A percentile compares a stretch with the other conserved stretches of the same genome.
phyloP scores from a whole-genome alignment of 2,329 filamentous ascomycete genomes.

The Dothistroma pini region DNA sequence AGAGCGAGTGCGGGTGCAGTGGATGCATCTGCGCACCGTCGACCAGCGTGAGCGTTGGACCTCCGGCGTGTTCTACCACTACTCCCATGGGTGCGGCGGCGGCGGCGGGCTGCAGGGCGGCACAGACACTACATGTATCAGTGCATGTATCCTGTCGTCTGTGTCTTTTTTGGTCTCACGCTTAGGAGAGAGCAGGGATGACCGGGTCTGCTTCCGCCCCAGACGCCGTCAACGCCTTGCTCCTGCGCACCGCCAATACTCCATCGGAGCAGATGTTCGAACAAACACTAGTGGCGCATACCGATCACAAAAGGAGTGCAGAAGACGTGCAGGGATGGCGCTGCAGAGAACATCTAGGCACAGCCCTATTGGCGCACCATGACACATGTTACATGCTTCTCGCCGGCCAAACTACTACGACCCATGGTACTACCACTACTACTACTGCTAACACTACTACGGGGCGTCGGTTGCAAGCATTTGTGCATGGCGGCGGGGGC shows the following conservation, averaged over 20 bases:
- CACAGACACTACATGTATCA: not conserved
- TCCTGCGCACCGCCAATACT: not conserved
- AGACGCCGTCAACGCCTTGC: not conserved
- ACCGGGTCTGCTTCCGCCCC: not conserved
- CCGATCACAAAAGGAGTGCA: not conserved
- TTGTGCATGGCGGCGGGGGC: not conserved
- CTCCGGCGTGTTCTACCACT: not conserved
- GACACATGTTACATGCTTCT: not conserved
- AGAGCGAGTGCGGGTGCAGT: constrained; percentile 7
- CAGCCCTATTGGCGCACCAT: not conserved
- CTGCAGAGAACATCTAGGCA: not conserved
- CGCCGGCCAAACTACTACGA: no score
- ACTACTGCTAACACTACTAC: not conserved
- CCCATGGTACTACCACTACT: no score
- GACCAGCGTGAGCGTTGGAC: not conserved
- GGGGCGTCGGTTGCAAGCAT: not conserved
- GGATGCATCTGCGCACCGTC: constrained; percentile 10
- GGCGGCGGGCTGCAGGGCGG: not conserved
- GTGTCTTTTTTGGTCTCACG: not conserved
- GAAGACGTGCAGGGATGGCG: not conserved
- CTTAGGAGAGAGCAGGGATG: not conserved
- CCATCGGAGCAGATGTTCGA: not conserved
- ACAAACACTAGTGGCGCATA: not conserved
- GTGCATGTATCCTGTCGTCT: not conserved
- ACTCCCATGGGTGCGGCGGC: not conserved